These are phyloP conservation scores for Phalaenopsis aphrodite DNA, from an alignment of 106 monocot species.

Conservation along the genomic window DNA sequence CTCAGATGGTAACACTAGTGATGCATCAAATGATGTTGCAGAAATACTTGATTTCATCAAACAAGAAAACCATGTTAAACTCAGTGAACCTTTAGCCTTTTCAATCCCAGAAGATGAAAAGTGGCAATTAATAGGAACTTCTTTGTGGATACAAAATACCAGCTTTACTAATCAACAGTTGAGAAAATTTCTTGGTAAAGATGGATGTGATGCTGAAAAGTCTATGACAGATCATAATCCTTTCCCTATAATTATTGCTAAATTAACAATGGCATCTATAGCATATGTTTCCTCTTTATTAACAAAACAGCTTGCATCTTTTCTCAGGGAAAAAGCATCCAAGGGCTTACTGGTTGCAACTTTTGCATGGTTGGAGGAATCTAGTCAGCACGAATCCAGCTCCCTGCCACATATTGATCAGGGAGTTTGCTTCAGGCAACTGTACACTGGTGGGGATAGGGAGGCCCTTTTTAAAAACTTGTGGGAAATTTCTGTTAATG, in stretches of 20 bases:
- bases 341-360: slow-evolving; percentile 26
- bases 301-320: slow-evolving; percentile 47
- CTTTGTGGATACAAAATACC: slow-evolving; percentile 51
- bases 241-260: slow-evolving; percentile 17
- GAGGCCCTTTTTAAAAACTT: slow-evolving; percentile 31
- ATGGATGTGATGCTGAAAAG: slow-evolving; percentile 18
- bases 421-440: slow-evolving; percentile 17
- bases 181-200: slow-evolving; percentile 18
- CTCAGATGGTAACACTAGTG: slow-evolving; percentile 17
- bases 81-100: slow-evolving; percentile 11
- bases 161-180: slow-evolving; percentile 35
- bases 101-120: slow-evolving; percentile 40
- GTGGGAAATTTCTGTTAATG: slow-evolving; percentile 44
- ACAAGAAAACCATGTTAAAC: slow-evolving; percentile 13
- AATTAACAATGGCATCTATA: slow-evolving; percentile 30
- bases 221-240: slow-evolving; percentile 8
- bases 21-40: slow-evolving; percentile 17
- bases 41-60: not conserved
- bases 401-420: slow-evolving; percentile 16
- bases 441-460: slow-evolving; percentile 20
- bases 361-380: slow-evolving; percentile 39
- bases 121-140: slow-evolving; percentile 54
- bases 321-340: slow-evolving; percentile 37
- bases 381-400: slow-evolving; percentile 14
- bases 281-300: slow-evolving; percentile 49